Conservation (phyloP, 768 basidiomycete genomes). For the Xerocomellus intermedius region DNA sequence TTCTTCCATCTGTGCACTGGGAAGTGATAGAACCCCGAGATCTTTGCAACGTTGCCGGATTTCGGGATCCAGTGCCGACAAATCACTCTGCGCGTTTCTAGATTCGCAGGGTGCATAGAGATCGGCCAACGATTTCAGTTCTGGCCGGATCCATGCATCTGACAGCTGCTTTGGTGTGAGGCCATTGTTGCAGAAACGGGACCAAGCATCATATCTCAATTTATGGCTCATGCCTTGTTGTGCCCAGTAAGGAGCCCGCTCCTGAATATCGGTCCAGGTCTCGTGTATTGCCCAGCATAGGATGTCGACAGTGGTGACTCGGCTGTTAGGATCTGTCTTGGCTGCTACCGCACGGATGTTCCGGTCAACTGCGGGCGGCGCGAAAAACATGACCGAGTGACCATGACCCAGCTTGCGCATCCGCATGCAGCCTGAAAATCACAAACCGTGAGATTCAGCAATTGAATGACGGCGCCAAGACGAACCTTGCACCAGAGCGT, state of each 20-base stretch:
- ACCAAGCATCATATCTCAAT: constrained; percentile 12
- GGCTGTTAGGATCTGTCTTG: constrained; percentile 1
- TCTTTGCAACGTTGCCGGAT: constrained; percentile 6
- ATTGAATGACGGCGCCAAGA: too few species aligned
- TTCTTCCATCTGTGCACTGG: constrained; percentile 32
- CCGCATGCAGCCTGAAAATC: constrained; percentile 54
- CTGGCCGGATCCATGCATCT: constrained; percentile 37
- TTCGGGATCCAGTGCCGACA: not conserved
- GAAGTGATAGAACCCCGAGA: constrained; percentile 9
- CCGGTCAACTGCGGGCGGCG: constrained; percentile 38
- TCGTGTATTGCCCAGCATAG: constrained; percentile 43
- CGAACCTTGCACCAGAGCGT: too few species aligned
- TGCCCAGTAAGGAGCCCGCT: too few species aligned
- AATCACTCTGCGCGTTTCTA: not conserved
- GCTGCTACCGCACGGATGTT: constrained; percentile 30
- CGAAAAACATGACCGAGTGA: constrained; percentile 47
- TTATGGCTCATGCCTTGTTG: constrained; percentile 27
- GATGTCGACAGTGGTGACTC: constrained; percentile 28
- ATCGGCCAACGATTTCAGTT: constrained; percentile 34
- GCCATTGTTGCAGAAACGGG: not conserved
- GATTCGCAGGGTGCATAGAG: constrained; percentile 27
- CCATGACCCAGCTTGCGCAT: constrained; percentile 48
- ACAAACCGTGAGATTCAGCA: too few species aligned
- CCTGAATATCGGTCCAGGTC: constrained; percentile 30
- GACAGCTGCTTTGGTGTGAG: not conserved